Base-by-base conservation (phyloP, 805 yeast species). In the Kregervanrija fluxuum region DNA sequence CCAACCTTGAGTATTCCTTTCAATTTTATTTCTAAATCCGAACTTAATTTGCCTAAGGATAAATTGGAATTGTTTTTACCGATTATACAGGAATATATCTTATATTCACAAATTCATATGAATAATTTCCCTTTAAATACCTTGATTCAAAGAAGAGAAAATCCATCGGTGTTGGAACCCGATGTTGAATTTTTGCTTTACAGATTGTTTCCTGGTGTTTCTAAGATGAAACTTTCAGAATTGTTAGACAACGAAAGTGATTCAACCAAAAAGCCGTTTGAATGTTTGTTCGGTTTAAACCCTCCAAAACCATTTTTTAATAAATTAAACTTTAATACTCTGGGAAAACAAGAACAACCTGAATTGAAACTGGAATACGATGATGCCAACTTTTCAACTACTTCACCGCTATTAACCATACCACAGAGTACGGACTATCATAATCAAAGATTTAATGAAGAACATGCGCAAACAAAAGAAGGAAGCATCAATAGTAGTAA, bases 1-100 rank as follows among this genome's bases (percentile, higher is more conserved):
- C 81, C 86, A 14, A 67, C 81, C 0, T 67, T 73, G 37, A 73
- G 85, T 0, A 77, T 85, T 10, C 91, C 95, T 0, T 66, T 69
- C 12, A 53, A 58, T 11, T 79, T 79, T 49, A 61, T 74, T 35
- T 48, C 64, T 11, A 64, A 67, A 14, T 33, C 40, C 1, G 69
- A 64, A 44, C 71, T 73, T 0, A 39, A 35, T 0, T 37, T 71
- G 3, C 15, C 55, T 2, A 53, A 47, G 11, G 47, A 44, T 1
- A 52, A 55, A 1, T 43, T 65, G 9, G 48, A 38, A 0, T 44
- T 49, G 0, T 28, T 62, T 1, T 38, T 70, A 6, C 69, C 70
- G 3, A 51, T 65, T 1, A 41, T 71, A 0, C 57, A 61, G 38
- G 64, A 60, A 35, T 45, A 54, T 10, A 46, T 63, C 10, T 44